phyloP scores from a whole-genome alignment of 2,329 filamentous ascomycete genomes.

The Fusarium newnesense region DNA sequence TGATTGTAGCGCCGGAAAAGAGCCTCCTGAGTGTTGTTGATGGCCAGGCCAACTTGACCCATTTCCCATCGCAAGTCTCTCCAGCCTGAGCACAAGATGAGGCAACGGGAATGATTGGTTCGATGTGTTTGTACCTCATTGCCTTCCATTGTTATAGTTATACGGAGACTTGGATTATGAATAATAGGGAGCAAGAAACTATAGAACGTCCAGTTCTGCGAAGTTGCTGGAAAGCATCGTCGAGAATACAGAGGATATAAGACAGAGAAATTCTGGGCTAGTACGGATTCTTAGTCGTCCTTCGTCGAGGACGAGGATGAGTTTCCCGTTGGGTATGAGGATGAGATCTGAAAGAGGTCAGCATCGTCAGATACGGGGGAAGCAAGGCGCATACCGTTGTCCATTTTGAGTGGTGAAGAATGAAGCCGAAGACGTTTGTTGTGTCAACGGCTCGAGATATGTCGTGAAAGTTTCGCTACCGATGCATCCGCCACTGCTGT shows the following conservation, averaged over 20 bases:
- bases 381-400: background rate
- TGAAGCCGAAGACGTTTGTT: background rate
- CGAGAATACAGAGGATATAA: accelerated
- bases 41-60: background rate
- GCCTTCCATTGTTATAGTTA: background rate
- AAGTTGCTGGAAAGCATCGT: accelerated
- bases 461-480: too few relatives aligned
- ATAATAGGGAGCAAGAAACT: background rate
- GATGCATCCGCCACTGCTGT: too few relatives aligned
- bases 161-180: background rate
- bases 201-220: background rate
- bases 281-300: too few relatives aligned
- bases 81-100: background rate
- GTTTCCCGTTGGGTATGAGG: accelerated
- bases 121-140: background rate
- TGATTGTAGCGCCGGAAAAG: background rate
- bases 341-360: too few relatives aligned
- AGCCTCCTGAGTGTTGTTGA: background rate
- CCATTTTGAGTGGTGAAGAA: background rate
- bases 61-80: background rate
- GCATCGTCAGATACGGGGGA: accelerated
- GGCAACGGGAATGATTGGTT: background rate
- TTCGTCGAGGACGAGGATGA: background rate
- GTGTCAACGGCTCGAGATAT: background rate
- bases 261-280: accelerated